Base-by-base conservation (phyloP, 2,329 filamentous ascomycete species). In the Penicillium sp. region DNA sequence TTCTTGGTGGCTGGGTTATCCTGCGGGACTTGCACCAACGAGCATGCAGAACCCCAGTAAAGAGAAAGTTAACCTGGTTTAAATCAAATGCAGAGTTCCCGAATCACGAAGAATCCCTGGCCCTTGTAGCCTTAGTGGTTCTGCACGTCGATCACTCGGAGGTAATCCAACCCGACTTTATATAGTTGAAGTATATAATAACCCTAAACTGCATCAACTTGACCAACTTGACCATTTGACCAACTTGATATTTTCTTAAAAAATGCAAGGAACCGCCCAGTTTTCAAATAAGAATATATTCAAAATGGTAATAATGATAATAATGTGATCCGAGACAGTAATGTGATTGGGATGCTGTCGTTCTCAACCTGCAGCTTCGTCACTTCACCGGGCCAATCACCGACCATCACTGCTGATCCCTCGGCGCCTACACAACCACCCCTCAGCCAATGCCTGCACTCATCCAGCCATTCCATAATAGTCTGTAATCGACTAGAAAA, bases 1-100 rank as follows among this genome's bases (percentile, higher is more conserved):
- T 60, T 59, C 50, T 58, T 40, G 61, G 61, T 69, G 62, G 66
- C 62, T 67, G 59, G 58, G 50, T 50, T 52, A 29, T 52, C 24
- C 58, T 56, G 54, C 51, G 44, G 59, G 49, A 44, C 31, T 29
- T 60, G 60, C 65, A 67, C 67, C 68, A 70, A 70, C 67, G 65
- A 69, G 67, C 63, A 63, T 63, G 58, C 61, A 64, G 62, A 62
- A 63, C 50, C 52, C 50, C 52, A 48, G 57, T 24, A 56, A 42
- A 61, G 37, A 45, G 50, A 57, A 45, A 58, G 55, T 61, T 52
- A 39, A 59, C 56, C 16, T 46, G 37, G 46, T 46, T 64, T 62
- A 60, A 59, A 62, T 60, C 54, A 38, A 62, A 62, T 65, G 64
- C 64, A 66, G 55, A 32, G 61, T 56, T 61, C 58, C 62, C 59